A percentile compares a stretch with the other conserved stretches of the same genome.
Evolutionary conservation across 1,284 basidiomycete genomes (phyloP).

Genomic region (Ceratobasidium theobromae): DNA sequence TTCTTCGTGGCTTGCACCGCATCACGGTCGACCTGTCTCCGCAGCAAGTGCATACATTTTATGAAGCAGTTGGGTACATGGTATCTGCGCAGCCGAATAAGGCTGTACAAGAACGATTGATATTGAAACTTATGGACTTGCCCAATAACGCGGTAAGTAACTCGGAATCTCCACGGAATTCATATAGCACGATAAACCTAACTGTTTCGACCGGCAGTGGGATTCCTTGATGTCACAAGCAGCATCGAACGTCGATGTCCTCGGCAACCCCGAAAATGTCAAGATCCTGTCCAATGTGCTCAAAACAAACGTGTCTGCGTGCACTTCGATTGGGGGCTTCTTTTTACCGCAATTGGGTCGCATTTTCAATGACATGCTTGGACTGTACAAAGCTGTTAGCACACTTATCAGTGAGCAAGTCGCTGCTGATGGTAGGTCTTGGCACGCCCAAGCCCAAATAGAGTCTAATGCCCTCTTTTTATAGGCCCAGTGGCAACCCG

Average conservation of each 20-base stretch:
- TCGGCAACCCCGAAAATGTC: slow-evolving; percentile 91
- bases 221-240: slow-evolving; percentile 97
- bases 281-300: slow-evolving; percentile 97
- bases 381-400: slow-evolving; percentile 96
- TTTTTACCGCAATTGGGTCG: slow-evolving; percentile 96
- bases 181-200: neutral
- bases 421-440: slow-evolving; percentile 70
- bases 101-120: slow-evolving; percentile 93
- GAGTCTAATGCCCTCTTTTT: neutral
- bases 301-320: slow-evolving; percentile 98
- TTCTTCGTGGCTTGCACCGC: slow-evolving; percentile 85
- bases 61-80: slow-evolving; percentile 99
- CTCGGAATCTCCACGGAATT: neutral
- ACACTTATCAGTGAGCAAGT: slow-evolving; percentile 97
- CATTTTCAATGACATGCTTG: slow-evolving; percentile 98
- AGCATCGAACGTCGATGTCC: slow-evolving; percentile 88
- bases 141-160: slow-evolving; percentile 90
- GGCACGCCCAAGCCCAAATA: slow-evolving; percentile 3
- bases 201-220: slow-evolving; percentile 61
- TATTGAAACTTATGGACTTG: slow-evolving; percentile 93
- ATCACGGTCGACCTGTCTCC: slow-evolving; percentile 96
- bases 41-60: slow-evolving; percentile 95
- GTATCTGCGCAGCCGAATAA: slow-evolving; percentile 99
- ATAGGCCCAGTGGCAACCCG: slow-evolving; percentile 90
- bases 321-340: slow-evolving; percentile 95